Conservation (phyloP, 192 early-diverging fungal genomes). For the Lunasporangiospora selenospora region DNA sequence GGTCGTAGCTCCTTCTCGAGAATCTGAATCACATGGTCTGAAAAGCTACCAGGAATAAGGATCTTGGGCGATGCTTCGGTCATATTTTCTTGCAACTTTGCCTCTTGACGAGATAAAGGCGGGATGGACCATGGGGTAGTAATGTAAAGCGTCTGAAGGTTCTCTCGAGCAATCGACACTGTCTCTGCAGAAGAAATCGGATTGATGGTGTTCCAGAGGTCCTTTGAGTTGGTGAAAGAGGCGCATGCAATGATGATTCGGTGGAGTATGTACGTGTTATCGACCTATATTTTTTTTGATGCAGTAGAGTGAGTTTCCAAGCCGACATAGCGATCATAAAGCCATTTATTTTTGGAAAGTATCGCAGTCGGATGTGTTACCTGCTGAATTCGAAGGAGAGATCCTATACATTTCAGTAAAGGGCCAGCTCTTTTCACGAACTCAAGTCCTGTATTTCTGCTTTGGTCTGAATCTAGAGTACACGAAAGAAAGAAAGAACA, state of each 20-base stretch:
- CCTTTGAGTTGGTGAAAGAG: constrained; percentile 27
- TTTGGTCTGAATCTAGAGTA: constrained; percentile 1
- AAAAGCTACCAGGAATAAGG: constrained; percentile 28
- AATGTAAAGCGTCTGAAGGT: constrained; percentile 5
- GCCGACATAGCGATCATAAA: no score
- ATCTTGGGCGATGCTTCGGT: neutral
- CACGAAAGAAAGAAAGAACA: neutral
- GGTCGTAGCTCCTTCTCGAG: constrained; percentile 29
- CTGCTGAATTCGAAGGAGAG: constrained; percentile 11
- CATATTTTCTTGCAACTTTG: neutral
- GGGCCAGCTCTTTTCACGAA: constrained; percentile 1
- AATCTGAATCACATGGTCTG: constrained; percentile 31
- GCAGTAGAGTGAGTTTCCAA: no score
- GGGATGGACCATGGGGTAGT: constrained; percentile 28
- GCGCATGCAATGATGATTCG: constrained; percentile 33
- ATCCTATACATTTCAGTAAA: constrained; percentile 14
- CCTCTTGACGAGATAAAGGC: no score
- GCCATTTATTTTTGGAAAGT: no score
- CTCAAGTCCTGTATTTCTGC: neutral
- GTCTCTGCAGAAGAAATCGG: neutral
- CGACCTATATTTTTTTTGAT: no score
- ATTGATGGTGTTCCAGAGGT: constrained; percentile 20
- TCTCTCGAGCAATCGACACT: neutral
- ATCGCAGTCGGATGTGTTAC: constrained; percentile 2
- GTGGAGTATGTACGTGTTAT: constrained; percentile 32